Percentiles rank a stretch among this genome's conserved stretches.
Conservation (phyloP, 202 grass and related monocot species). For the Saccharum hybrid region DNA sequence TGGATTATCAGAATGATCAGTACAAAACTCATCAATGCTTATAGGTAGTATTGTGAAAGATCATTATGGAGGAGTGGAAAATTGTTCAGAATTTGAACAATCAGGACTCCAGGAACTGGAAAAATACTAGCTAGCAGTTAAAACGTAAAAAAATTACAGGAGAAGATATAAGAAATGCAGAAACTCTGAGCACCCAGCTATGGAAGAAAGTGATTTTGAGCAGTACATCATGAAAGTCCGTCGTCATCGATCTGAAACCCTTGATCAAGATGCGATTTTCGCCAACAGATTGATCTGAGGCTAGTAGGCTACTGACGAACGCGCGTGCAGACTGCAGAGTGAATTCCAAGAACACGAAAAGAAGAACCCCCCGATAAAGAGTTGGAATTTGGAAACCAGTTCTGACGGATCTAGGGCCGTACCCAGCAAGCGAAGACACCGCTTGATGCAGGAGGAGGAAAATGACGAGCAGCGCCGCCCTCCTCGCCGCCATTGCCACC, state of each 20-base stretch:
- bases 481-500: neutral
- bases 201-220: neutral
- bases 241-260: neutral
- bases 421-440: neutral
- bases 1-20: neutral
- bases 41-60: neutral
- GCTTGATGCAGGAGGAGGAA: conserved; percentile 1
- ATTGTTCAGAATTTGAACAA: neutral
- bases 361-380: neutral
- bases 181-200: neutral
- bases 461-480: conserved; percentile 1
- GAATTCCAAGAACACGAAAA: no score
- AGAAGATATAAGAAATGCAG: neutral
- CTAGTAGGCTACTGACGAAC: neutral
- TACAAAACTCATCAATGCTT: conserved; percentile 12
- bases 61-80: neutral
- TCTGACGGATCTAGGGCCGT: no score
- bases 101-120: neutral
- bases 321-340: neutral
- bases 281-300: neutral
- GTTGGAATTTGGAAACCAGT: neutral
- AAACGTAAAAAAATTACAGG: neutral
- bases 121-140: neutral
- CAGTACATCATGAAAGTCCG: neutral
- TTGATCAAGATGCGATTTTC: neutral